phyloP scores from a whole-genome alignment of 2,329 filamentous ascomycete genomes.

The Botrytis squamosa region DNA sequence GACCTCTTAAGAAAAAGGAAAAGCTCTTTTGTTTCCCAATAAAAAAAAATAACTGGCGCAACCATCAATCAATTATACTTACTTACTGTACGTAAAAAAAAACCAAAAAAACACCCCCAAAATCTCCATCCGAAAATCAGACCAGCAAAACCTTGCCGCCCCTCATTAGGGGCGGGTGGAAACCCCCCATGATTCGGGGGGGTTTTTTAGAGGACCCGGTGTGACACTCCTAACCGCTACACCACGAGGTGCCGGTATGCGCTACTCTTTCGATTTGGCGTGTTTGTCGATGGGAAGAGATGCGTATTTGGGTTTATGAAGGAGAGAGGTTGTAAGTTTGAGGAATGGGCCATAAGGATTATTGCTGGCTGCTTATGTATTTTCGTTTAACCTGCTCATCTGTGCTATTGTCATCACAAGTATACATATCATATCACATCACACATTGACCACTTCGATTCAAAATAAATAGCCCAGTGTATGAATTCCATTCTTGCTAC shows the following conservation, averaged over 20 bases:
- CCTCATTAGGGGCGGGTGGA: not conserved
- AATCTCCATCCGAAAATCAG: not conserved
- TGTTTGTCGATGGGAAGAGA: not conserved
- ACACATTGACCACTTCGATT: not conserved
- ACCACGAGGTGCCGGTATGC: not conserved
- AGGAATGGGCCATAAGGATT: not conserved
- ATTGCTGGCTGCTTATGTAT: not conserved
- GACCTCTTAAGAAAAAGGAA: not conserved
- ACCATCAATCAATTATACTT: too few species aligned
- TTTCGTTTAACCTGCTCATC: not conserved
- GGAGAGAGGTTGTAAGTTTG: too few species aligned
- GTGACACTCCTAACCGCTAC: not conserved
- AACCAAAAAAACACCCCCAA: not conserved
- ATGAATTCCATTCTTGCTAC: slow-evolving; percentile 14
- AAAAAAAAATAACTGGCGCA: not conserved
- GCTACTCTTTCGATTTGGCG: not conserved
- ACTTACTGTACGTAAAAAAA: not conserved
- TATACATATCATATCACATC: not conserved
- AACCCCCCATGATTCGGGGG: not conserved
- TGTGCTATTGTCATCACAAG: not conserved
- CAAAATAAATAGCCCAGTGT: not conserved
- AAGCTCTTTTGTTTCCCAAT: too few species aligned
- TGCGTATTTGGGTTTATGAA: not conserved
- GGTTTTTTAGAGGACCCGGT: not conserved
- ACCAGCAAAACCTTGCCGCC: not conserved